Percentiles rank a stretch among this genome's conserved stretches.
Evolutionary conservation across 257 asterid species (phyloP).

Genomic region (Parsonsia alboflavescens): DNA sequence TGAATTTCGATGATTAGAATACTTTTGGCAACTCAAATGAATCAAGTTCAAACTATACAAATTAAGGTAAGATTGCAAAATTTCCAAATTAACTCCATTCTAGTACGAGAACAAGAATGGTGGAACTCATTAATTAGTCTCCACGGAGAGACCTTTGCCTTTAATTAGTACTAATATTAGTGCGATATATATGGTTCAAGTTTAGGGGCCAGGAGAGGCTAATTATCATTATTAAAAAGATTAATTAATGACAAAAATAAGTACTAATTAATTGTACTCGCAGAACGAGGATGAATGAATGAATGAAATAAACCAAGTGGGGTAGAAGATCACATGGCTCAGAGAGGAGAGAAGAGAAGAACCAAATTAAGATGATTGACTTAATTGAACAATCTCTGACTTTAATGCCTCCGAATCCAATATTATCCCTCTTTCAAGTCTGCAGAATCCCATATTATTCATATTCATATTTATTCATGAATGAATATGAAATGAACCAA

Average conservation of each 20-base stretch:
- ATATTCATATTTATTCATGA: neutral
- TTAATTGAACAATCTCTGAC: constrained; percentile 6
- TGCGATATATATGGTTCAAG: too few species aligned
- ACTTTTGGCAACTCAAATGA: too few species aligned
- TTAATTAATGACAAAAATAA: too few species aligned
- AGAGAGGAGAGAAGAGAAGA: neutral
- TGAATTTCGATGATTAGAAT: too few species aligned
- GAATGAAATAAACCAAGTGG: neutral
- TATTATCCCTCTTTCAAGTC: neutral
- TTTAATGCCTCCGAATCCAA: neutral
- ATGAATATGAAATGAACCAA: neutral
- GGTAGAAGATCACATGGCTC: constrained; percentile 3
- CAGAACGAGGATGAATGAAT: neutral
- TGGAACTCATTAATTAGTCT: neutral
- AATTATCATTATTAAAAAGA: too few species aligned
- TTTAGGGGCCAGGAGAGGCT: neutral
- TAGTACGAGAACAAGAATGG: neutral
- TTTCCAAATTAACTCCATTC: too few species aligned
- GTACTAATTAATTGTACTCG: neutral
- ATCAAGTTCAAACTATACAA: too few species aligned
- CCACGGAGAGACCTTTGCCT: neutral
- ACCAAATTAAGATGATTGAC: neutral
- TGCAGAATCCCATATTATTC: neutral
- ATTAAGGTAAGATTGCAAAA: too few species aligned
- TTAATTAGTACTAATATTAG: too few species aligned